Evolutionary conservation across 2,329 filamentous ascomycete species (phyloP).

Genomic region (Penicillium sp.): DNA sequence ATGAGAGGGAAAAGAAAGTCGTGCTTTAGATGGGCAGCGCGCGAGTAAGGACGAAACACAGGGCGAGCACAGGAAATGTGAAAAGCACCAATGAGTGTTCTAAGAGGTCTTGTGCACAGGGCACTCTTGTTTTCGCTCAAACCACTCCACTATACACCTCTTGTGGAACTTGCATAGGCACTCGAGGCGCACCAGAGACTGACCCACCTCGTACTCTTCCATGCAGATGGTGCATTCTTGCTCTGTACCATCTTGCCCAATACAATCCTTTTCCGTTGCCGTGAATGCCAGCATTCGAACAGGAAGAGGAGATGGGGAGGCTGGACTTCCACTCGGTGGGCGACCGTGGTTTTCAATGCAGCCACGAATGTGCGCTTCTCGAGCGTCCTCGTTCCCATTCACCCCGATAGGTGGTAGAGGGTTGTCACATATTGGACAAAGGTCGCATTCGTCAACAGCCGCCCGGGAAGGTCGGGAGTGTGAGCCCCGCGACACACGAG

Average conservation of each 20-base stretch:
- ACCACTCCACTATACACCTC: conserved; percentile 65
- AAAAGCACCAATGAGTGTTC: conserved; percentile 2
- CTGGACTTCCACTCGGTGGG: conserved; percentile 24
- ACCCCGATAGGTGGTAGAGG: conserved; percentile 44
- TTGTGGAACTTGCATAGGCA: conserved; percentile 70
- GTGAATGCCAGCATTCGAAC: conserved; percentile 54
- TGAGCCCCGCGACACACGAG: conserved; percentile 5
- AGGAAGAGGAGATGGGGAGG: conserved; percentile 29
- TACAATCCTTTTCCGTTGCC: conserved; percentile 68
- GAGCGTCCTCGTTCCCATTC: conserved; percentile 44
- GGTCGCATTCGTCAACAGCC: conserved; percentile 47
- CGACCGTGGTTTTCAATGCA: conserved; percentile 48
- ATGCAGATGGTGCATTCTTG: conserved; percentile 69
- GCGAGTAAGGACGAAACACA: not conserved
- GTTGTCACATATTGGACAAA: conserved; percentile 53
- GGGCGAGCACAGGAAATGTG: not conserved
- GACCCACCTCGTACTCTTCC: conserved; percentile 66
- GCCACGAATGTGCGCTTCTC: conserved; percentile 51
- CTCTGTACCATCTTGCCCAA: conserved; percentile 56
- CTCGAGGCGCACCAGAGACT: conserved; percentile 63
- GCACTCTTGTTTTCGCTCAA: conserved; percentile 62
- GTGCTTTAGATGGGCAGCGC: not conserved
- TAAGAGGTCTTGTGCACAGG: conserved; percentile 61
- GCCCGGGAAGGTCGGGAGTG: conserved; percentile 22
- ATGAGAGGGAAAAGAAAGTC: not conserved